Percentiles rank a stretch among this genome's conserved stretches.
phyloP scores from a whole-genome alignment of 495 filamentous ascomycete species.

The Tuber indicum region DNA sequence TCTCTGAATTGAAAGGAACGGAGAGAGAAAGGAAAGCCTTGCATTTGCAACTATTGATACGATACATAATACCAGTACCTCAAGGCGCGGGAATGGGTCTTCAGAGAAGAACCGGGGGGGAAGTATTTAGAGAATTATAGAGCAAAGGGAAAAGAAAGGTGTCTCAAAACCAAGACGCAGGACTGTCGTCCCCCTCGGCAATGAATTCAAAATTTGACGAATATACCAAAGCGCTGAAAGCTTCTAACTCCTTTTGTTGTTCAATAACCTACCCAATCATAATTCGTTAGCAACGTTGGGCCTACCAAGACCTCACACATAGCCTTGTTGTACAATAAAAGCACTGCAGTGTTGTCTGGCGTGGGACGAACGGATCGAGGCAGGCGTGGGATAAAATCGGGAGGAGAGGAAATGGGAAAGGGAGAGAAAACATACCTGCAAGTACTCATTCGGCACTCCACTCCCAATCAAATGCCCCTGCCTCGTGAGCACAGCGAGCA shows the following conservation, averaged over 20 bases:
- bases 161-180: slow-evolving; percentile 20
- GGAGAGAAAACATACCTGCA: slow-evolving; percentile 47
- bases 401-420: slow-evolving; percentile 8
- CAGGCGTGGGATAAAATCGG: background rate
- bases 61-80: background rate
- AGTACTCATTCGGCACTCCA: slow-evolving; percentile 80
- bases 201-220: slow-evolving; percentile 63
- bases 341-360: background rate
- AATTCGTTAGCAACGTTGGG: slow-evolving; percentile 17
- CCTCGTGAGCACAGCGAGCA: slow-evolving; percentile 75
- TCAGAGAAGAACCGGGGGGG: slow-evolving; percentile 5
- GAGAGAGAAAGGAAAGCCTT: background rate
- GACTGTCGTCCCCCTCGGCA: slow-evolving; percentile 30
- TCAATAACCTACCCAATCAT: slow-evolving; percentile 55
- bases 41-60: background rate
- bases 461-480: slow-evolving; percentile 86
- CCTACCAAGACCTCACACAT: slow-evolving; percentile 33
- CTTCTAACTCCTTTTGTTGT: slow-evolving; percentile 75
- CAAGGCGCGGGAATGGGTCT: slow-evolving; percentile 1
- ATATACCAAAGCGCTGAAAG: slow-evolving; percentile 90
- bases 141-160: background rate
- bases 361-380: background rate
- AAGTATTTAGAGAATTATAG: slow-evolving; percentile 2
- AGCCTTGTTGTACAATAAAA: slow-evolving; percentile 7
- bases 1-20: background rate